Conservation (phyloP, 768 basidiomycete species). For the Amanita rimosa region DNA sequence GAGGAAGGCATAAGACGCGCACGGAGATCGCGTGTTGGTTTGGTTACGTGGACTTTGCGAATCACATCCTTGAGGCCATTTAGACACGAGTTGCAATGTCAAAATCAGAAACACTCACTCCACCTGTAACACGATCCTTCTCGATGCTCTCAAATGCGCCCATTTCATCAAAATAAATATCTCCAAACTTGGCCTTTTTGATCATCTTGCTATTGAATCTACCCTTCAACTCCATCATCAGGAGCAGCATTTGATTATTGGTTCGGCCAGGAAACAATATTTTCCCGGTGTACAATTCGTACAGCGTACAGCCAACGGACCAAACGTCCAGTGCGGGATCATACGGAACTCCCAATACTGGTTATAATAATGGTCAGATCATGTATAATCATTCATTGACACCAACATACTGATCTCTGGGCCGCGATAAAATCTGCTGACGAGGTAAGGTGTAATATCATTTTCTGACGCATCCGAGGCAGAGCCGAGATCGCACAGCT, state of each 20-base stretch:
- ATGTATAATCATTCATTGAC: slow-evolving; percentile 2
- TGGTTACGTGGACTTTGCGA: slow-evolving; percentile 73
- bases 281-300: slow-evolving; percentile 91
- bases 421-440: slow-evolving; percentile 94
- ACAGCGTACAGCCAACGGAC: slow-evolving; percentile 97
- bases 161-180: slow-evolving; percentile 89
- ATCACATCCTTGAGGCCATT: slow-evolving; percentile 53
- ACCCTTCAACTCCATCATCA: slow-evolving; percentile 98
- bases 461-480: slow-evolving; percentile 92
- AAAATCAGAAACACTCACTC: slow-evolving; percentile 38
- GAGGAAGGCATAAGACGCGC: slow-evolving; percentile 74
- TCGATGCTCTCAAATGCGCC: slow-evolving; percentile 79
- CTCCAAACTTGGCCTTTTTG: slow-evolving; percentile 88
- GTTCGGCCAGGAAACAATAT: slow-evolving; percentile 94
- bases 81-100: background rate
- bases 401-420: slow-evolving; percentile 86
- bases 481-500: slow-evolving; percentile 95
- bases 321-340: slow-evolving; percentile 91
- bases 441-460: slow-evolving; percentile 96
- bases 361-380: slow-evolving; percentile 5
- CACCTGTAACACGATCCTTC: slow-evolving; percentile 72
- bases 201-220: slow-evolving; percentile 90
- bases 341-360: slow-evolving; percentile 94
- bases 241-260: slow-evolving; percentile 95
- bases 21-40: slow-evolving; percentile 72